Percentiles rank a stretch among this genome's conserved stretches.
Conservation (phyloP, 805 yeast species). For the Cyberlindnera subsufficiens region DNA sequence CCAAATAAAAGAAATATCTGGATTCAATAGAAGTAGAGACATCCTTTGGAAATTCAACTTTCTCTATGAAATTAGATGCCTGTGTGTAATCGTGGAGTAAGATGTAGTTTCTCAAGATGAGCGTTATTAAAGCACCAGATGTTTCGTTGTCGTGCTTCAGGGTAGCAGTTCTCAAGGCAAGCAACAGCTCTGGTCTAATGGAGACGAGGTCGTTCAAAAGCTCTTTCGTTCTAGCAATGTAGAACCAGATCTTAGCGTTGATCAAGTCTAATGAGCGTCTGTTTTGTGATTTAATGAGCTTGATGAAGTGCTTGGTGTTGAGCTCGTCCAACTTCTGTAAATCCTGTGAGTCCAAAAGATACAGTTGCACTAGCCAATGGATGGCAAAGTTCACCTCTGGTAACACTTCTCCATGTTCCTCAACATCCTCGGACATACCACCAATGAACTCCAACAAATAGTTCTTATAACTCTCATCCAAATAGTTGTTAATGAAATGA, state of each 20-base stretch:
- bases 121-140: conserved; percentile 80
- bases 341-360: conserved; percentile 58
- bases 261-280: conserved; percentile 81
- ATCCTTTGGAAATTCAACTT: conserved; percentile 79
- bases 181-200: conserved; percentile 66
- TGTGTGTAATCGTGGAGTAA: conserved; percentile 74
- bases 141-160: conserved; percentile 91
- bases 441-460: conserved; percentile 37
- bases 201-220: conserved; percentile 42
- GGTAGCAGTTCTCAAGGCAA: conserved; percentile 79
- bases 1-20: conserved; percentile 84
- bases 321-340: conserved; percentile 45
- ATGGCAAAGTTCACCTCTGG: conserved; percentile 81
- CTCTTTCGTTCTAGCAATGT: conserved; percentile 75
- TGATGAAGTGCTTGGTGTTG: conserved; percentile 44
- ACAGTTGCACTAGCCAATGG: conserved; percentile 74
- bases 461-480: conserved; percentile 37
- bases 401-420: conserved; percentile 33
- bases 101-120: conserved; percentile 76
- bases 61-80: conserved; percentile 85
- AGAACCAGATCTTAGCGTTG: conserved; percentile 91
- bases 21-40: conserved; percentile 88
- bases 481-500: conserved; percentile 53
- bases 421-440: conserved; percentile 26
- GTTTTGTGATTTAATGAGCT: conserved; percentile 53